These are phyloP conservation scores for Calendula officinalis DNA, from an alignment of 129 eudicot genomes.

Conservation along the genomic window DNA sequence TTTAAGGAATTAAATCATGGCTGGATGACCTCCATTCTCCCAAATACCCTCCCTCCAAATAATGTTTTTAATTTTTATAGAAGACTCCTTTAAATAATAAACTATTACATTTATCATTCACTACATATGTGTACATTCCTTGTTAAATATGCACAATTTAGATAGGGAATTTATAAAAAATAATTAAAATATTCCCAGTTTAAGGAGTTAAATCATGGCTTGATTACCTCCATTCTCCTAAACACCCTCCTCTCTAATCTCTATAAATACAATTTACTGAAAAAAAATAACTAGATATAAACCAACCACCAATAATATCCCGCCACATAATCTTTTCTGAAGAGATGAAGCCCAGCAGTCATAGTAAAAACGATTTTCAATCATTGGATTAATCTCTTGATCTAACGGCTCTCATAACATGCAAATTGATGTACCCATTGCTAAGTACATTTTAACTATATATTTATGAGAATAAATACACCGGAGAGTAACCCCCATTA, in stretches of 20 bases:
- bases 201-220: slow-evolving; percentile 29
- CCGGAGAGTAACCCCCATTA: slow-evolving; percentile 19
- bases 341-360: slow-evolving; percentile 40
- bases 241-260: slow-evolving; percentile 30
- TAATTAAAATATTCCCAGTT: slow-evolving; percentile 2
- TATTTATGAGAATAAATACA: slow-evolving; percentile 13
- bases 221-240: slow-evolving; percentile 34
- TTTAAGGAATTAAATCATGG: slow-evolving; percentile 26
- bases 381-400: slow-evolving; percentile 38
- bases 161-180: not conserved
- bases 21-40: slow-evolving; percentile 37
- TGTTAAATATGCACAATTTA: not conserved
- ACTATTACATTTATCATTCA: no score
- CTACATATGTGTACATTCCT: no score
- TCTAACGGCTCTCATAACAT: slow-evolving; percentile 38
- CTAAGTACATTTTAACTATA: slow-evolving; percentile 23
- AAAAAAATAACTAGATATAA: not conserved
- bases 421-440: not conserved
- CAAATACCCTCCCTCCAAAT: slow-evolving; percentile 23
- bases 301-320: slow-evolving; percentile 18
- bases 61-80: no score
- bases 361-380: slow-evolving; percentile 22
- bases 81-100: no score
- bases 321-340: slow-evolving; percentile 19
- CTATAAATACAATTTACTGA: slow-evolving; percentile 15